Base-by-base conservation (phyloP, 2,329 filamentous ascomycete genomes). In the Diaporthe eres region DNA sequence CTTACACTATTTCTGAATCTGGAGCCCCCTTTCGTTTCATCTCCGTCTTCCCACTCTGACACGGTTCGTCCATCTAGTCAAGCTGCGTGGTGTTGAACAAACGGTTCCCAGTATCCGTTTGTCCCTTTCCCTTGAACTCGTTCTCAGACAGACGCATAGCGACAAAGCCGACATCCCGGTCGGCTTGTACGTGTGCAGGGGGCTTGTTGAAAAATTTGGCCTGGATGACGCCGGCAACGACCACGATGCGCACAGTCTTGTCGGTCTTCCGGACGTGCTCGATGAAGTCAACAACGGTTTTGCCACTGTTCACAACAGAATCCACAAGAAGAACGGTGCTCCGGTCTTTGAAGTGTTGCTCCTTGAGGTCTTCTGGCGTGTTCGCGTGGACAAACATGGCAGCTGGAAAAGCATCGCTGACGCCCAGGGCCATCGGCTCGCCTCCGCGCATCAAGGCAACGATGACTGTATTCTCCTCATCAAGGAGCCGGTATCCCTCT, bases 381-480 rank as follows among this genome's bases (percentile, higher is more conserved):
- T 78, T 80, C 3, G 85, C 85, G 72, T 92, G 90, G 0, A 90
- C 65, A 71, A 92, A 90, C 79, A 83, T 86, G 5, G 90, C 89
- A 0, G 74, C 75, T 0, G 88, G 88, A 7, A 93, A 87, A 0
- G 83, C 88, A 0, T 90, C 85, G 77, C 81, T 89, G 61, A 93
- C 84, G 0, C 91, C 91, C 1, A 87, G 80, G 0, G 91, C 91
- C 88, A 93, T 90, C 0, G 90, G 85, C 77, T 92, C 90, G 12
- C 91, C 91, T 2, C 88, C 90, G 12, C 90, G 88, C 90, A 93
- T 93, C n/a, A 93, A 77, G 0, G 90, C 85, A 0, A 92, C 82
- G 63, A 93, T 92, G 1, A 85, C 75, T 0, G 89, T 92, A 12
- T 83, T 72, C 1, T 82, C 10, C 79, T 93, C 90, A 72, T 87